These are phyloP conservation scores for Bertia moriformis DNA, from an alignment of 2,329 filamentous ascomycete species.

Conservation along the genomic window DNA sequence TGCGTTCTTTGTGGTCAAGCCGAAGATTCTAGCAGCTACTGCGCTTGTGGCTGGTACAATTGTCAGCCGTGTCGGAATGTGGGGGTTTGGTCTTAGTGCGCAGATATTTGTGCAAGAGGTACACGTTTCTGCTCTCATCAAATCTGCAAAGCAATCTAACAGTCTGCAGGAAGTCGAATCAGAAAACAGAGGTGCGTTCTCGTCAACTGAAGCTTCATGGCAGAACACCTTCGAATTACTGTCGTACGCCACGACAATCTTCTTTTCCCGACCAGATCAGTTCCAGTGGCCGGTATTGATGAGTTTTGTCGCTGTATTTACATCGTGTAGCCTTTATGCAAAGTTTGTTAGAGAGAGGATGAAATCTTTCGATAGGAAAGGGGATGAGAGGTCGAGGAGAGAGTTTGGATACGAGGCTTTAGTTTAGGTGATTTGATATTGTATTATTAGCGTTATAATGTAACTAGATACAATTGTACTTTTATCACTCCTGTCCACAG, in stretches of 20 bases:
- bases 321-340: no score
- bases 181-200: conserved; percentile 48
- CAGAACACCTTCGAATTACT: conserved; percentile 60
- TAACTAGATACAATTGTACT: no score
- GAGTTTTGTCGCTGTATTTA: conserved; percentile 39
- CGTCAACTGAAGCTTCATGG: conserved; percentile 48
- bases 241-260: conserved; percentile 50
- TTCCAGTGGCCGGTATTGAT: conserved; percentile 50
- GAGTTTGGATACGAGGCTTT: no score
- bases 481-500: no score
- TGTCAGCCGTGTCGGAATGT: conserved; percentile 43
- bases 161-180: conserved; percentile 31
- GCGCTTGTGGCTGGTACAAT: conserved; percentile 31
- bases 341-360: no score
- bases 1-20: background rate
- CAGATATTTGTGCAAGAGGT: conserved; percentile 50
- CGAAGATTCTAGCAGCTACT: conserved; percentile 15
- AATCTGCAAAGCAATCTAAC: background rate
- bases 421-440: no score
- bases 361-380: no score
- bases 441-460: no score
- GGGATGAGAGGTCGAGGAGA: no score
- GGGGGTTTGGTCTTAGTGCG: conserved; percentile 45
- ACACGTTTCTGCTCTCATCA: conserved; percentile 5
- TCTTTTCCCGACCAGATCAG: conserved; percentile 45